phyloP scores from a whole-genome alignment of 2,329 filamentous ascomycete species.

The Cordyceps javanica region DNA sequence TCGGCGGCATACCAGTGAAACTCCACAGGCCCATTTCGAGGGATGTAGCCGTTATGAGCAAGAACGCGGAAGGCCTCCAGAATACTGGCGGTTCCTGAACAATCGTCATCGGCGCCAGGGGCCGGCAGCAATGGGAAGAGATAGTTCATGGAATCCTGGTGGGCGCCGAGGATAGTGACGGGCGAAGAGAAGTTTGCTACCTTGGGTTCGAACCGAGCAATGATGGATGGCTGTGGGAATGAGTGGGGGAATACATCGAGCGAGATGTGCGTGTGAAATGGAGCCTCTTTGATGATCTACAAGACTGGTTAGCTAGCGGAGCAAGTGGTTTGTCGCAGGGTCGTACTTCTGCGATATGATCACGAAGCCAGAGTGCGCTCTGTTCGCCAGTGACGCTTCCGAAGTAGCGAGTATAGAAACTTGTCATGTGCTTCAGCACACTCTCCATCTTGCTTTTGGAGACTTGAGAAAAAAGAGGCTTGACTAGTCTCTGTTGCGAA shows the following conservation, averaged over 20 bases:
- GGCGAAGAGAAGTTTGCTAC: conserved; percentile 27
- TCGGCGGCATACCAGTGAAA: conserved; percentile 80
- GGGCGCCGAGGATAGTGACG: conserved; percentile 56
- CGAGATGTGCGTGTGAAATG: conserved; percentile 31
- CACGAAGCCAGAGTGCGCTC: conserved; percentile 30
- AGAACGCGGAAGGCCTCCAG: conserved; percentile 65
- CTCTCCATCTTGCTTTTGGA: conserved; percentile 58
- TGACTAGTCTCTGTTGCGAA: conserved; percentile 47
- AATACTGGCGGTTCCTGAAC: conserved; percentile 66
- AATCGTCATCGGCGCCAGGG: conserved; percentile 69
- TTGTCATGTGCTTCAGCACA: conserved; percentile 56
- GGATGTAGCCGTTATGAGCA: conserved; percentile 36
- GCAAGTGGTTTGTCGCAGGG: not conserved
- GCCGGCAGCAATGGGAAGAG: conserved; percentile 63
- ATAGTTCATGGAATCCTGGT: conserved; percentile 70
- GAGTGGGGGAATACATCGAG: conserved; percentile 53
- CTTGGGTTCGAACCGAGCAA: conserved; percentile 54
- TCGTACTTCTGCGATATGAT: conserved; percentile 26
- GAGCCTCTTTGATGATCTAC: conserved; percentile 27
- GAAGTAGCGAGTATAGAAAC: conserved; percentile 57
- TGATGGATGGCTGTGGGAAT: conserved; percentile 66
- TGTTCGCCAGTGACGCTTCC: conserved; percentile 25
- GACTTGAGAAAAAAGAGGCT: conserved; percentile 50
- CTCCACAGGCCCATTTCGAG: conserved; percentile 46
- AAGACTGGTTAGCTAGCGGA: not conserved